Conservation (phyloP, 2,329 filamentous ascomycete genomes). For the Teratosphaeria zuluensis region DNA sequence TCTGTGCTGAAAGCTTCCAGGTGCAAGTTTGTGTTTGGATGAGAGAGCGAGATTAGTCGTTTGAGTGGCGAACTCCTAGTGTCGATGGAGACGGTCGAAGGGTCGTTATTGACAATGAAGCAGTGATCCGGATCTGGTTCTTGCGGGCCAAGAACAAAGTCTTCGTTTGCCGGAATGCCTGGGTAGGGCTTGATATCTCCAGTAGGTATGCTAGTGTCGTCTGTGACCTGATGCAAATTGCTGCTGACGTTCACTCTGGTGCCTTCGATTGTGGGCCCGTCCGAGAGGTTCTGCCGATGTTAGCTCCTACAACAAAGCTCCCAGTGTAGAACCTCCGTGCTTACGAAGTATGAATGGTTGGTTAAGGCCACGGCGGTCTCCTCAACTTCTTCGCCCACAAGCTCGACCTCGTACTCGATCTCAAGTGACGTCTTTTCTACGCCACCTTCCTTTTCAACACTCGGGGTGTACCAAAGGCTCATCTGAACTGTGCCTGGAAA, state of each 20-base stretch:
- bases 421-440: slow-evolving; percentile 62
- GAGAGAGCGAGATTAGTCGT: slow-evolving; percentile 61
- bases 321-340: slow-evolving; percentile 1
- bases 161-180: slow-evolving; percentile 53
- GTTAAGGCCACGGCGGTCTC: slow-evolving; percentile 90
- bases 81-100: slow-evolving; percentile 42
- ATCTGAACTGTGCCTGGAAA: slow-evolving; percentile 79
- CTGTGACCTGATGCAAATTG: slow-evolving; percentile 61
- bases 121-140: slow-evolving; percentile 81
- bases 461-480: slow-evolving; percentile 67
- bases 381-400: slow-evolving; percentile 62
- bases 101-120: slow-evolving; percentile 65
- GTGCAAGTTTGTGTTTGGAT: slow-evolving; percentile 65
- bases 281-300: slow-evolving; percentile 59
- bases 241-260: slow-evolving; percentile 51
- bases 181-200: slow-evolving; percentile 55
- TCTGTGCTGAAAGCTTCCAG: slow-evolving; percentile 86
- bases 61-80: slow-evolving; percentile 49
- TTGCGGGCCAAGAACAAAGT: slow-evolving; percentile 62
- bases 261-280: slow-evolving; percentile 50
- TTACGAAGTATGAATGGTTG: slow-evolving; percentile 66
- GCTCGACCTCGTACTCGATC: slow-evolving; percentile 81
- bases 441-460: slow-evolving; percentile 51
- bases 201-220: slow-evolving; percentile 64
- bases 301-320: background rate